Base-by-base conservation (phyloP, 352 stramenopile species). In the Thalassiosira livingstoniorum region DNA sequence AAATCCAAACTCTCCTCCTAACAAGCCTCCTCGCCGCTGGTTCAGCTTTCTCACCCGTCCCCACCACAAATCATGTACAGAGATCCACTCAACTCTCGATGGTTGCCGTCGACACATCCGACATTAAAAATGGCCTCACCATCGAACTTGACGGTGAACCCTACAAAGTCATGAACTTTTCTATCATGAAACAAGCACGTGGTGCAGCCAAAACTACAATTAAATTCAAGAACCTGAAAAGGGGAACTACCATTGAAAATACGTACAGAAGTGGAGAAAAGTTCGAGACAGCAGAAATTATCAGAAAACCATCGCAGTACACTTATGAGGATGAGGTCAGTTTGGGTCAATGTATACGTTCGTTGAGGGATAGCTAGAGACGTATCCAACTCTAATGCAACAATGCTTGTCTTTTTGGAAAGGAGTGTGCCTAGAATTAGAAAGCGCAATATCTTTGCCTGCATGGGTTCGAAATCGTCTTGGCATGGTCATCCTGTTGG, bases 91-190 rank as follows among this genome's bases (percentile, higher is more conserved):
- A 63, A 7, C 64, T 77, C 43, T 58, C 43, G 57, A 74, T 70
- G n/a, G 90, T 94, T 11, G 88, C 90, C 32, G 80, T 94, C 34
- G 87, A 93, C 78, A 93, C 90, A 25, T 92, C 86, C 42, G 90
- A 94, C n/a, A 93, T 94, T 58, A 94, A 94, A 78, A 94, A 94
- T 78, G 90, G 90, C 2, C 66, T 93, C 13, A 94, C 90, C 5
- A 80, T 94, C 23, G 88, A 94, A 83, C 63, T 94, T 18, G 90
- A 94, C 61, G 85, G 85, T 29, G 90, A 94, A 75, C 90, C 90
- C 43, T 91, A 89, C 83, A 93, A 94, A 73, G 88, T 93, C 18
- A 60, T 93, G 23, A 78, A 39, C 42, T 94, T 94, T 68, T 87
- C 72, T 54, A 92, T 94, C 57, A 93, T 93, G 90, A 93, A 94